A percentile compares a stretch with the other conserved stretches of the same genome.
Evolutionary conservation across 2,329 filamentous ascomycete species (phyloP).

Genomic region (Huntiella decipiens): DNA sequence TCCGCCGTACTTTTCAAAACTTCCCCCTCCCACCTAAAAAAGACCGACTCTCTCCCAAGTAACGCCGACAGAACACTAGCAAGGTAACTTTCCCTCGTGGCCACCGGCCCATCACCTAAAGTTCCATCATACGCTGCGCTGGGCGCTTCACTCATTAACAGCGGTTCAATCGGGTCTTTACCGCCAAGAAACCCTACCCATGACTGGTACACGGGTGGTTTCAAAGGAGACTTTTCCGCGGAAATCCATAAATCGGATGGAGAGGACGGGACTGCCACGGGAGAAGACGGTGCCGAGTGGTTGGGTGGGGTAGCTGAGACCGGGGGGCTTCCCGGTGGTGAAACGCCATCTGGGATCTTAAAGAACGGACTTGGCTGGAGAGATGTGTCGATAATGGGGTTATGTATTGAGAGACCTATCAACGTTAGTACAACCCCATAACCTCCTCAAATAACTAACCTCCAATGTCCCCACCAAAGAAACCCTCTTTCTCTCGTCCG

Average conservation of each 20-base stretch:
- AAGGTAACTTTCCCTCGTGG: conserved; percentile 28
- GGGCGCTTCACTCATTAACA: conserved; percentile 52
- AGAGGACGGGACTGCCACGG: neutral
- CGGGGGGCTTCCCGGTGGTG: neutral
- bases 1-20: conserved; percentile 32
- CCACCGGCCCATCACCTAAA: conserved; percentile 24
- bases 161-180: conserved; percentile 21
- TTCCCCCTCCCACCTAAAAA: conserved; percentile 43
- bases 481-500: conserved; percentile 15
- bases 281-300: neutral
- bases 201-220: conserved; percentile 31
- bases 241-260: conserved; percentile 29
- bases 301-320: neutral
- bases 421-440: conserved; percentile 14
- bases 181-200: conserved; percentile 47
- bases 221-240: conserved; percentile 17
- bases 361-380: conserved; percentile 10
- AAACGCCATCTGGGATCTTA: conserved; percentile 2
- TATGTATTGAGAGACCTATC: conserved; percentile 2
- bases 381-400: conserved; percentile 2
- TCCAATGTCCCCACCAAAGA: conserved; percentile 25
- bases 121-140: conserved; percentile 46
- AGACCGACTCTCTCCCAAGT: conserved; percentile 50
- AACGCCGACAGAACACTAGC: conserved; percentile 45
- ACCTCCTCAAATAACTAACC: neutral